phyloP scores from a whole-genome alignment of 139 green algal species.

The Eudorina sp. region DNA sequence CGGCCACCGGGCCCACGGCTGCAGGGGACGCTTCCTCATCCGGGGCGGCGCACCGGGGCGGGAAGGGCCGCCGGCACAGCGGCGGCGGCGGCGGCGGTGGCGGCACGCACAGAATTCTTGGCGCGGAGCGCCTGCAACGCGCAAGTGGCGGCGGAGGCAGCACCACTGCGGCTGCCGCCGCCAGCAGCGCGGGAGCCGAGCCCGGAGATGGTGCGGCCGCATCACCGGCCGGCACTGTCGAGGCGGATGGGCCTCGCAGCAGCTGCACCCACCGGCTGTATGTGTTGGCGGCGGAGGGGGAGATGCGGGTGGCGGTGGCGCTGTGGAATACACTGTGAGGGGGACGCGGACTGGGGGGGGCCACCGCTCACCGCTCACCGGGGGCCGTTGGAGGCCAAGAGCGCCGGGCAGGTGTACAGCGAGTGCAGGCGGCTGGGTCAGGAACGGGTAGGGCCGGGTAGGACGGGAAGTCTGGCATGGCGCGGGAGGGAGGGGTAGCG shows the following conservation, averaged over 20 bases:
- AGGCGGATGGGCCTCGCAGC: not conserved
- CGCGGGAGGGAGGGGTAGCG: too few species aligned
- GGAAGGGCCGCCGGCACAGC: not conserved
- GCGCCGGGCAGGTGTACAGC: too few species aligned
- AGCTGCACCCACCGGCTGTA: constrained; percentile 35
- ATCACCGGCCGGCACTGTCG: not conserved
- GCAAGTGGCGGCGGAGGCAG: not conserved
- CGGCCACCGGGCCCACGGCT: not conserved
- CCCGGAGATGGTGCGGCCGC: too few species aligned
- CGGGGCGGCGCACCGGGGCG: not conserved
- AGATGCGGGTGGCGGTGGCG: constrained; percentile 31
- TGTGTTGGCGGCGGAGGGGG: constrained; percentile 25
- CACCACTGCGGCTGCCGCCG: not conserved
- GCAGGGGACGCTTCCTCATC: too few species aligned
- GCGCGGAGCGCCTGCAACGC: not conserved
- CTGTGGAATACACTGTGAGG: constrained; percentile 24
- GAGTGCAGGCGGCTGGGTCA: too few species aligned
- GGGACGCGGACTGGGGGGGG: too few species aligned
- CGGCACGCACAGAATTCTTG: not conserved
- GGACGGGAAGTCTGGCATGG: too few species aligned
- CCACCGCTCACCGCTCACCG: too few species aligned
- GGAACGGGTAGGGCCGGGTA: too few species aligned
- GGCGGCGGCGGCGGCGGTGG: constrained; percentile 4
- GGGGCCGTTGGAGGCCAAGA: too few species aligned
- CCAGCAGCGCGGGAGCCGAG: too few species aligned